Base-by-base conservation (phyloP, 2,329 filamentous ascomycete genomes). In the Colletotrichum euphorbiae region DNA sequence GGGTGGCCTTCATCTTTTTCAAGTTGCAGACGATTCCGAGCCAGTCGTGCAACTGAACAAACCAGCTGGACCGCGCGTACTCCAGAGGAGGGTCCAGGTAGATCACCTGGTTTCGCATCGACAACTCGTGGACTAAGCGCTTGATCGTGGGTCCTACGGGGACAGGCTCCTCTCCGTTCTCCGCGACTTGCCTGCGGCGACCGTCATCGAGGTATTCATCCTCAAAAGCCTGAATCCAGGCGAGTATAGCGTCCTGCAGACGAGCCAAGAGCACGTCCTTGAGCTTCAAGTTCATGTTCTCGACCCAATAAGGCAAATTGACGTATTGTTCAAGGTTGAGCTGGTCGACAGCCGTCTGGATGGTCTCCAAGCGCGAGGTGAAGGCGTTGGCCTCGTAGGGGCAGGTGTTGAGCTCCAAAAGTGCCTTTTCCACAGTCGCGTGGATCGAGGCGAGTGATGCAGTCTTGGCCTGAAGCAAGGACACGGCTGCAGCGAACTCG, bases 21-120 rank as follows among this genome's bases (percentile, higher is more conserved):
- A 98, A 85, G 73, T 96, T 95, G 82, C 96, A 98, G 50, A 97
- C 91, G 67, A 97, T 87, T 43, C 93, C 94, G 40, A 99, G 87
- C 96, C 96, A 99, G 38, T 93, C 89, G 74, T 98, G 94, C 45
- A 99, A 85, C 73, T 98, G 94, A 17, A 91, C 85, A 76, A 97
- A 93, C 96, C 97, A 99, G 76, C 91, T 95, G 12, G 95, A 94
- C 72, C 94, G 89, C 15, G 96, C 94, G 77, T 91, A 96, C 77
- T 97, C 94, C 58, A 98, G 84, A 5, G 96, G 96, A 4, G 96
- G 97, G 60, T 98, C 96, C 28, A 99, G 87, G 75, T 97, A 97
- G 72, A 99, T 97, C 72, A 98, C 92, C 78, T 99, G 96, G 74
- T 98, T 98, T 36, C 93, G 92, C 93, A 99, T 99, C 6, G 93